Conservation (phyloP, 352 stramenopile genomes). For the Phytophthora cryptogea region DNA sequence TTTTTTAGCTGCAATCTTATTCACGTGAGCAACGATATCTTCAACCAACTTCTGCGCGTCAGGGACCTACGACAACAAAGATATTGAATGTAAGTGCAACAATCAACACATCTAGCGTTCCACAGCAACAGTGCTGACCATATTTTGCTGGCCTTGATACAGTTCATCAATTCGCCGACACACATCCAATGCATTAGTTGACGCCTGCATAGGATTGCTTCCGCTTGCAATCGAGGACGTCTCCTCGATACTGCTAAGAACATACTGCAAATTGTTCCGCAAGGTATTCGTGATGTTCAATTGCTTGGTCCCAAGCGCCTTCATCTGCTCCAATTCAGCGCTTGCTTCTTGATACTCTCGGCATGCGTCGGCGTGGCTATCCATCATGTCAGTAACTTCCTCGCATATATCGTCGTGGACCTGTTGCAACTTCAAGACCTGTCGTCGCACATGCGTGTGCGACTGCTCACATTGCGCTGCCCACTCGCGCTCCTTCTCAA, state of each 20-base stretch:
- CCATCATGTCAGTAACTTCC: constrained; percentile 62
- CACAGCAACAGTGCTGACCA: constrained; percentile 33
- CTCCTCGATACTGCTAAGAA: constrained; percentile 71
- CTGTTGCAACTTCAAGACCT: constrained; percentile 68
- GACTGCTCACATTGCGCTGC: constrained; percentile 78
- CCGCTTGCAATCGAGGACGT: constrained; percentile 55
- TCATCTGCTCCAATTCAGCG: constrained; percentile 56
- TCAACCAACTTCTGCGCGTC: constrained; percentile 66
- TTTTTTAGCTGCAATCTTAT: constrained; percentile 63
- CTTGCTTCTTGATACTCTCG: constrained; percentile 50
- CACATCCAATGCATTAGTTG: constrained; percentile 76
- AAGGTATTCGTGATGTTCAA: constrained; percentile 66
- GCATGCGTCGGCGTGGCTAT: constrained; percentile 45
- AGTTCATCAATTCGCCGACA: constrained; percentile 83
- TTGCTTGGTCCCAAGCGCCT: constrained; percentile 50
- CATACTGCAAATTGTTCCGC: constrained; percentile 63
- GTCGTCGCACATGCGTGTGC: constrained; percentile 59
- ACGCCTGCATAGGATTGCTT: constrained; percentile 80
- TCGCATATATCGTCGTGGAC: constrained; percentile 70
- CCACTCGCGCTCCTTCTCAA: constrained; percentile 85
- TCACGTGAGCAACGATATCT: constrained; percentile 59
- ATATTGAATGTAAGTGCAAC: constrained; percentile 1
- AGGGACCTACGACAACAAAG: constrained; percentile 51
- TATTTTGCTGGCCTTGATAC: constrained; percentile 75
- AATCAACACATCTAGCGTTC: neutral